These are phyloP conservation scores for Punica granatum DNA, from an alignment of 345 rosid species.

Conservation along the genomic window DNA sequence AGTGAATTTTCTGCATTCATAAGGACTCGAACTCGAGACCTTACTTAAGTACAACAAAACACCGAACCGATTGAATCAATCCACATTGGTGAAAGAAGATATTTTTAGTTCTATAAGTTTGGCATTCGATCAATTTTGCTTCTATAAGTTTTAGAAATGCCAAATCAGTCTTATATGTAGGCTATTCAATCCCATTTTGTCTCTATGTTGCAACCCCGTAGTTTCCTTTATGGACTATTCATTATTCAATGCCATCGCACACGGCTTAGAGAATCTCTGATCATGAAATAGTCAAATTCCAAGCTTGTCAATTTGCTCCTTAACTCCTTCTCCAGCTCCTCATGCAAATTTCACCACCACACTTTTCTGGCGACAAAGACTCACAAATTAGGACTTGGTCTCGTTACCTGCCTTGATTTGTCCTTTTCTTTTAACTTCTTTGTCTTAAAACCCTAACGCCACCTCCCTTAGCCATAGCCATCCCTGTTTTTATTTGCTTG, in stretches of 20 bases:
- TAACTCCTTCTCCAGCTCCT: background rate
- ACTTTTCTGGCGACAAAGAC: background rate
- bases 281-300: conserved; percentile 2
- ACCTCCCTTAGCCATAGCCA: background rate
- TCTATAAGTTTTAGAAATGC: too few relatives aligned
- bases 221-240: too few relatives aligned
- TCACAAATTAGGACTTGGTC: background rate
- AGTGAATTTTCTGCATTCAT: too few relatives aligned
- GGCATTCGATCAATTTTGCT: too few relatives aligned
- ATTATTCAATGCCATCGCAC: background rate
- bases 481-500: conserved; percentile 4
- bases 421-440: background rate
- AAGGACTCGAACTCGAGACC: too few relatives aligned
- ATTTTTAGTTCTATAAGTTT: too few relatives aligned
- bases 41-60: too few relatives aligned
- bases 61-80: too few relatives aligned
- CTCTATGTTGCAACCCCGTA: too few relatives aligned
- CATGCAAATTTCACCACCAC: background rate
- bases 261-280: background rate
- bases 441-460: background rate
- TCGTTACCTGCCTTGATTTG: background rate
- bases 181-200: too few relatives aligned
- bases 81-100: too few relatives aligned
- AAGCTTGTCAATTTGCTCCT: background rate
- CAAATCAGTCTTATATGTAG: too few relatives aligned